Evolutionary conservation across 768 basidiomycete species (phyloP), one percentile per base, ranked within the genome.

Genomic region (Mycena pura): DNA sequence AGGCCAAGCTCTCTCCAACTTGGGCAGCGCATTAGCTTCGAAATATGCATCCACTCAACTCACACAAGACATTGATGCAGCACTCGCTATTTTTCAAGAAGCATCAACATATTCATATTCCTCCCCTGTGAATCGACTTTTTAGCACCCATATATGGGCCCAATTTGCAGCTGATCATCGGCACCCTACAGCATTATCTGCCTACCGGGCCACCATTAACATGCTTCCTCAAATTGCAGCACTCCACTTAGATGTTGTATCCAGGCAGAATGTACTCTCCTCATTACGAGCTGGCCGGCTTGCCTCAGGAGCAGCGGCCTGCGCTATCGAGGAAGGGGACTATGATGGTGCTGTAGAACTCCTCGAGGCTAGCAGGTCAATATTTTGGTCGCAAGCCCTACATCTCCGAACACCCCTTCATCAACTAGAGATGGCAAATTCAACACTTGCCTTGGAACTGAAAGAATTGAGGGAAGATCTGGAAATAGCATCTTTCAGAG

Each of bases 321-420:
- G 6, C 21, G 58, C 58, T 25, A 27, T 60, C 6, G 10, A 31
- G 15, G 15, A 22, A 15, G 13, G 44, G 1, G 5, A 32, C 17
- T n/a, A 14, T 21, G 38, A 51, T 24, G 40, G 43, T 60, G 58
- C 58, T 9, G 49, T 60, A 9, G 58, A 60, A 46, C 46, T 60
- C 36, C 40, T 59, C 4, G 58, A 60, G 21, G 49, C 49, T 25
- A 51, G 36, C 24, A 39, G 58, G 6, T 60, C 58, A 6, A 45
- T 51, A 19, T 60, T 52, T 28, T 60, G 58, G 58, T 43, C 58
- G 8, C 58, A 52, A 25, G 58, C 58, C n/a, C 40, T 60, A 6
- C 24, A 44, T 47, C 58, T 52, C 15, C 40, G 58, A 13, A 13
- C 58, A 5, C 48, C 58, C 9, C n/a, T 60, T 24, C 17, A 52